Evolutionary conservation across 768 basidiomycete species (phyloP), one percentile per base, ranked within the genome.

Genomic region (Phylloporus arenicola): DNA sequence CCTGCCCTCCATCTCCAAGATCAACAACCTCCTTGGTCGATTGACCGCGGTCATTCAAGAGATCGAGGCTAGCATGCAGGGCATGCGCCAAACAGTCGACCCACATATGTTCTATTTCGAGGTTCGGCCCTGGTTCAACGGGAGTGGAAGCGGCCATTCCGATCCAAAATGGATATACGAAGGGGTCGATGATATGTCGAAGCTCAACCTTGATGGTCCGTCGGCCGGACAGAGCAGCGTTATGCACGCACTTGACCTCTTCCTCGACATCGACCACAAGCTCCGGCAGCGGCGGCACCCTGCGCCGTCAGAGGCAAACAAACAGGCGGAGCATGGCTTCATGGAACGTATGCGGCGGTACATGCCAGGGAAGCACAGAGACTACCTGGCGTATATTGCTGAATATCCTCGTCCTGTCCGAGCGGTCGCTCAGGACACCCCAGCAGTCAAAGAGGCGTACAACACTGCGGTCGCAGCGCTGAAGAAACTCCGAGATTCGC

Each of bases 141-240:
- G 94, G 13, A 89, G 87, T 55, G 77, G 77, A 40, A 79, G 75
- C 54, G 79, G 78, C 0, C 69, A 79, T 8, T 65, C 68, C 8
- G 70, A 69, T 24, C 73, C 75, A 9, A 72, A 71, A 17, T 91
- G 88, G 88, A 70, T 84, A 35, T 97, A 87, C 65, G 85, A 92
- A 60, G 92, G 89, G 0, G 81, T 89, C 8, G 74, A 75, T 6
- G 70, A 79, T 29, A 75, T 72, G 24, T 73, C 79, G 25, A 65
- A 71, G 45, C 78, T 89, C 35, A 82, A 86, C 54, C 77, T 84
- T 47, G 86, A 83, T 51, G 95, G 95, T 0, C 94, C 95, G 20
- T 92, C 89, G 10, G 95, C 92, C 1, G 95, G 95, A 2, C 95
- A 99, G 72, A 92, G 89, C 67, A 86, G 84, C 45, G 79, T 94